Evolutionary conservation across 306 rosid species (phyloP).

Genomic region (Rubus idaeus): DNA sequence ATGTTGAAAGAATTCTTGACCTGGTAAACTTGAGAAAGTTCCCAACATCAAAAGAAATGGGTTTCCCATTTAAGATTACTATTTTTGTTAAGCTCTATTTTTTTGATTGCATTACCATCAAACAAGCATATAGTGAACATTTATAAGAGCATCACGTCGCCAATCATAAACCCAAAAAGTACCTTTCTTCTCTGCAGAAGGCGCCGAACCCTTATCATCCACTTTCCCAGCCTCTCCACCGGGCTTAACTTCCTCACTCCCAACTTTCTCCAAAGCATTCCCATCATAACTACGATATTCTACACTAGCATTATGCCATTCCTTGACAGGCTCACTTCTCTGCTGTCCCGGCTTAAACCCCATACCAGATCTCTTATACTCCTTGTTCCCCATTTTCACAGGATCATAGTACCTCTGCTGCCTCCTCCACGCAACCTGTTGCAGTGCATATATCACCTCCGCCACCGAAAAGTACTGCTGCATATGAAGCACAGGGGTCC

Average conservation of each 20-base stretch:
- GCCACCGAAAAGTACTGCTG: conserved; percentile 90
- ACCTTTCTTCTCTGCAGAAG: conserved; percentile 59
- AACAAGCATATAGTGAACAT: not conserved
- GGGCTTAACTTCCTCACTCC: conserved; percentile 47
- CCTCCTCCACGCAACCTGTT: conserved; percentile 77
- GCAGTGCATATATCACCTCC: conserved; percentile 66
- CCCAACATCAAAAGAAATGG: conserved; percentile 4
- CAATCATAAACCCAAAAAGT: conserved; percentile 17
- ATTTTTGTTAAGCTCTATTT: not conserved
- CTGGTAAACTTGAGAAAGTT: not conserved
- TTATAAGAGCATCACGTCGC: not conserved
- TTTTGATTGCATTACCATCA: not conserved
- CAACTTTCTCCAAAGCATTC: conserved; percentile 55
- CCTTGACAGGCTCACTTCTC: conserved; percentile 55
- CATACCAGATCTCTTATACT: conserved; percentile 52
- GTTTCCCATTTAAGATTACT: not conserved
- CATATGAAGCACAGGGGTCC: conserved; percentile 94
- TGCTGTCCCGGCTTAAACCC: conserved; percentile 66
- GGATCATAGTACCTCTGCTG: conserved; percentile 74
- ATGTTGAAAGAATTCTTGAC: not conserved
- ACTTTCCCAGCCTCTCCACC: conserved; percentile 44
- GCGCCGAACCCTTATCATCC: conserved; percentile 42
- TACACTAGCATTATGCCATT: conserved; percentile 46
- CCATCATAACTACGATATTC: conserved; percentile 49
- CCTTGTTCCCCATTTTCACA: conserved; percentile 53